Evolutionary conservation across 345 rosid species (phyloP).

Genomic region (Gossypium sturtianum): DNA sequence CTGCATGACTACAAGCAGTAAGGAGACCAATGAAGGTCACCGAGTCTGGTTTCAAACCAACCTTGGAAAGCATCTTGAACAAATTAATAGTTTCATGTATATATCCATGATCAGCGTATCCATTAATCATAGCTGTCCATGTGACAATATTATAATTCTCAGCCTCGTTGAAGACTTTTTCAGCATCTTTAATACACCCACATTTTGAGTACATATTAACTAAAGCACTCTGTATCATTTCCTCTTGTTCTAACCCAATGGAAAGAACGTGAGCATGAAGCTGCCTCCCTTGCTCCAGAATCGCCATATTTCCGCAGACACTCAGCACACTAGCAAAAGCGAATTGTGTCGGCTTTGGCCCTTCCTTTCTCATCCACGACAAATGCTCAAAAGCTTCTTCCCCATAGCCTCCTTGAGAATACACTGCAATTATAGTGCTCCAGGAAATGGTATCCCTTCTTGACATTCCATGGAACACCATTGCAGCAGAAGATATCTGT

Average conservation of each 20-base stretch:
- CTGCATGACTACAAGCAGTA: constrained; percentile 76
- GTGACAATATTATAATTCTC: constrained; percentile 49
- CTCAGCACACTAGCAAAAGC: constrained; percentile 73
- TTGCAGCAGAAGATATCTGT: constrained; percentile 41
- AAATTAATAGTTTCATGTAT: constrained; percentile 62
- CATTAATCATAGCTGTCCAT: constrained; percentile 87
- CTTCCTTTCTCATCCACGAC: constrained; percentile 75
- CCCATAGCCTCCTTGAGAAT: constrained; percentile 62
- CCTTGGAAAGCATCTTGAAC: constrained; percentile 52
- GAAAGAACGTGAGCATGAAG: constrained; percentile 56
- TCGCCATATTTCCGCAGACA: constrained; percentile 73
- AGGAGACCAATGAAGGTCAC: constrained; percentile 81
- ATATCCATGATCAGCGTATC: constrained; percentile 84
- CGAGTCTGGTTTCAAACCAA: constrained; percentile 63
- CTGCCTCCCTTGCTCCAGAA: constrained; percentile 77
- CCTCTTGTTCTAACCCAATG: constrained; percentile 51
- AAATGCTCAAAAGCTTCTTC: constrained; percentile 66
- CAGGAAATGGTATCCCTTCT: constrained; percentile 70
- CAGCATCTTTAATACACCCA: constrained; percentile 69
- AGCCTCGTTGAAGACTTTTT: constrained; percentile 53
- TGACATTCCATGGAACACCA: constrained; percentile 47
- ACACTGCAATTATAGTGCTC: constrained; percentile 76
- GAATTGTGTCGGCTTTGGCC: constrained; percentile 63
- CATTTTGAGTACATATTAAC: constrained; percentile 90
- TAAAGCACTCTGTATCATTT: constrained; percentile 51